Percentiles rank a stretch among this genome's conserved stretches.
These are phyloP conservation scores for Hydrangea macrophylla DNA, from an alignment of 148 eudicot genomes.

Conservation along the genomic window DNA sequence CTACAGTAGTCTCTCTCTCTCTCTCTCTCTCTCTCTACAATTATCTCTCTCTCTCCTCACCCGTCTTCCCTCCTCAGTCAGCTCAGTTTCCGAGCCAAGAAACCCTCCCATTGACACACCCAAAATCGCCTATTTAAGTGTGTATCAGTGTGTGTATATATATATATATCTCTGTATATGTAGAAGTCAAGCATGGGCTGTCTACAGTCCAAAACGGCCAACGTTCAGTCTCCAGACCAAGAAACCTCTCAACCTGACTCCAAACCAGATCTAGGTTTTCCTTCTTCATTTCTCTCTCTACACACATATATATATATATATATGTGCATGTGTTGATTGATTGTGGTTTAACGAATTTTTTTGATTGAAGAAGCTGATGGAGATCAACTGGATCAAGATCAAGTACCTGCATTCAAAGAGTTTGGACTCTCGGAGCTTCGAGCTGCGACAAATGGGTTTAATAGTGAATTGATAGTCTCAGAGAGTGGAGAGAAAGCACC, in stretches of 20 bases:
- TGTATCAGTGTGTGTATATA: neutral
- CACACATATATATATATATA: neutral
- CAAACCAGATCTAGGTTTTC: slow-evolving; percentile 48
- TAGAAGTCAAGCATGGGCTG: slow-evolving; percentile 44
- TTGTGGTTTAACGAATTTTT: slow-evolving; percentile 3
- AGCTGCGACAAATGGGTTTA: slow-evolving; percentile 55
- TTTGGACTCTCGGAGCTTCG: slow-evolving; percentile 46
- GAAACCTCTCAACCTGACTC: slow-evolving; percentile 35
- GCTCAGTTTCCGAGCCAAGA: neutral
- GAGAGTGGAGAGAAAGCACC: slow-evolving; percentile 70
- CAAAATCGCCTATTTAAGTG: neutral
- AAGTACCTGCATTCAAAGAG: slow-evolving; percentile 52
- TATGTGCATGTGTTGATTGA: neutral
- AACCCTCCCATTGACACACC: neutral
- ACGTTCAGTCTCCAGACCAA: slow-evolving; percentile 47
- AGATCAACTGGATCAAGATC: slow-evolving; percentile 49
- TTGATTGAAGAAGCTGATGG: slow-evolving; percentile 28
- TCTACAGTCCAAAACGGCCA: slow-evolving; percentile 63
- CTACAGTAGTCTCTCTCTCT: neutral
- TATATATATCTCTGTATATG: slow-evolving; percentile 18
- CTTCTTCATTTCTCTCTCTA: neutral
- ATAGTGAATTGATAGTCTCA: slow-evolving; percentile 49
- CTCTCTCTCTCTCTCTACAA: slow-evolving; percentile 12
- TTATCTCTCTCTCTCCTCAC: slow-evolving; percentile 6
- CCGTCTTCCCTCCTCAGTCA: neutral